phyloP scores from a whole-genome alignment of 2,329 filamentous ascomycete genomes.

The Stagonosporopsis rhizophila region DNA sequence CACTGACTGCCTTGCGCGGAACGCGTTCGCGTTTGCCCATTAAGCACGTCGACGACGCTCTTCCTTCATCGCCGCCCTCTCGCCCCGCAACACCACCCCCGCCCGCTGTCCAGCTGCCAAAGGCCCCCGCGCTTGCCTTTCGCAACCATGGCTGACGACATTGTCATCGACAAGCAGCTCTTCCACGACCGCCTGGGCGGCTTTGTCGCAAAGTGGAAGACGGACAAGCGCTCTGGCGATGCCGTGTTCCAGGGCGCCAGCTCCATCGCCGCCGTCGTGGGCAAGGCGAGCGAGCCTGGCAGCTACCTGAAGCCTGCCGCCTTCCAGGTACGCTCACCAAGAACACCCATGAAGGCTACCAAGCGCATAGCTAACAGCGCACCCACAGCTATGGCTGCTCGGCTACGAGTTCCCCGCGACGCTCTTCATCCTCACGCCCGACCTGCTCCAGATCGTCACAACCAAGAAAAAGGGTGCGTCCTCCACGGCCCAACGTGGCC shows the following conservation, averaged over 20 bases:
- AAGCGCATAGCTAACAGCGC: constrained; percentile 30
- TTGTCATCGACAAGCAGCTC: constrained; percentile 91
- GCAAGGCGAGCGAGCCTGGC: constrained; percentile 82
- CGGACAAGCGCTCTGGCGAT: constrained; percentile 88
- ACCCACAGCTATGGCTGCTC: constrained; percentile 87
- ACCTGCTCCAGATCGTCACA: constrained; percentile 89
- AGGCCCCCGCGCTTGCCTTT: constrained; percentile 32
- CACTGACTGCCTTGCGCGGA: constrained; percentile 9
- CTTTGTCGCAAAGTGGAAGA: constrained; percentile 92
- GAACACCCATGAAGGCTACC: constrained; percentile 16
- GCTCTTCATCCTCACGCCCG: constrained; percentile 87
- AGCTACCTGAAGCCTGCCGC: constrained; percentile 96
- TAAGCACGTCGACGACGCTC: constrained; percentile 2
- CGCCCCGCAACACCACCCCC: constrained; percentile 20
- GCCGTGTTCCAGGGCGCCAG: constrained; percentile 83
- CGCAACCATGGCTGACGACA: constrained; percentile 68
- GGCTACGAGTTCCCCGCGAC: constrained; percentile 99
- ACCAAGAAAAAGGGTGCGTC: constrained; percentile 91
- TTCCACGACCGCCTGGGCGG: constrained; percentile 93
- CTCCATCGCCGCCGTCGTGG: constrained; percentile 89
- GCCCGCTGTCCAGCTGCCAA: constrained; percentile 22
- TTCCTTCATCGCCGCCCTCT: constrained; percentile 28
- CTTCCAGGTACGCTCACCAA: constrained; percentile 73
- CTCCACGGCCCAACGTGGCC: background rate
- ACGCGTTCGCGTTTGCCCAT: constrained; percentile 19